These are phyloP conservation scores for Scalesia atractyloides DNA, from an alignment of 129 eudicot species.

Conservation along the genomic window DNA sequence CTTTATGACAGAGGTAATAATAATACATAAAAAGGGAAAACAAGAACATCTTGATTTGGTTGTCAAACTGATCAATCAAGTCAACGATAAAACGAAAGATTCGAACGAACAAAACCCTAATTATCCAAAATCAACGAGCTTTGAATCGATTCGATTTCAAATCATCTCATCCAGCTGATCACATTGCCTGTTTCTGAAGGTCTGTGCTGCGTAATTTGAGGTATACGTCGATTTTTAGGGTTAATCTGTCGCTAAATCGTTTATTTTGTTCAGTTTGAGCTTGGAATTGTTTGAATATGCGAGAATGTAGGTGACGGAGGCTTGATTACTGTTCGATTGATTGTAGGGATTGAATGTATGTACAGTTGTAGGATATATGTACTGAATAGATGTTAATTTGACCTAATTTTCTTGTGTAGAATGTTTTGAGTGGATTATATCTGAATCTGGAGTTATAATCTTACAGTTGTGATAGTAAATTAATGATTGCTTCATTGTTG, in stretches of 20 bases:
- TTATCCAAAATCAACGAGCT: not conserved
- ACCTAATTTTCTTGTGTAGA: too few species aligned
- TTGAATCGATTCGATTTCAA: slow-evolving; percentile 18
- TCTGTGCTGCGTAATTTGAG: slow-evolving; percentile 12
- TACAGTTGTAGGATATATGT: not conserved
- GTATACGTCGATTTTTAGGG: slow-evolving; percentile 19
- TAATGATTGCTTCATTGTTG: not conserved
- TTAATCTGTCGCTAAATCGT: not conserved
- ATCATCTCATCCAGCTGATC: slow-evolving; percentile 19
- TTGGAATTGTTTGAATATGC: not conserved
- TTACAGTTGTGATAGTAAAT: too few species aligned
- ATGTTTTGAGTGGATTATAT: not conserved
- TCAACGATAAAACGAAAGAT: slow-evolving; percentile 27
- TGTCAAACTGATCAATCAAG: slow-evolving; percentile 32
- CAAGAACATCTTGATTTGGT: slow-evolving; percentile 32
- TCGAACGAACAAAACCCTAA: slow-evolving; percentile 32
- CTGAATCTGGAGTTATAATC: not conserved
- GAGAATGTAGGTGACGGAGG: slow-evolving; percentile 22
- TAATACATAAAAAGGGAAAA: not conserved
- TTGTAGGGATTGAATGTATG: not conserved
- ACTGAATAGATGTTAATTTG: too few species aligned
- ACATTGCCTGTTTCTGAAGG: slow-evolving; percentile 29
- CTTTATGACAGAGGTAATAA: not conserved
- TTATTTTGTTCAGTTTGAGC: slow-evolving; percentile 23
- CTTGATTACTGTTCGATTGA: slow-evolving; percentile 19